phyloP scores from a whole-genome alignment of 805 yeast genomes.

The Isabelozyma gotoi region DNA sequence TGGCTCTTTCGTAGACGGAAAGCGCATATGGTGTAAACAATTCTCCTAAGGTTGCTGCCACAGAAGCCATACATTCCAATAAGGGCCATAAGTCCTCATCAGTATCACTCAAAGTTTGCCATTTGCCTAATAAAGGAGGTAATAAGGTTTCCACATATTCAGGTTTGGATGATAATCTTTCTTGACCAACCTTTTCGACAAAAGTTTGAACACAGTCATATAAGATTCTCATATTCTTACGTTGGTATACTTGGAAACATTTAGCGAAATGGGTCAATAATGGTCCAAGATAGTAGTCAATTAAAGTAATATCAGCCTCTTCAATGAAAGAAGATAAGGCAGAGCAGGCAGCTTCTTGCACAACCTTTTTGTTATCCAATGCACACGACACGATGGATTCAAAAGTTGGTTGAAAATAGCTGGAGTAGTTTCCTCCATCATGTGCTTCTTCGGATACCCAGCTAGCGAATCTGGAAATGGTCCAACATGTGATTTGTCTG shows the following conservation, averaged over 20 bases:
- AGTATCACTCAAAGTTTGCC: constrained; percentile 73
- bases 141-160: constrained; percentile 60
- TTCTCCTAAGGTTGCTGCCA: constrained; percentile 85
- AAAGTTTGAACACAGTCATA: constrained; percentile 92
- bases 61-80: constrained; percentile 87
- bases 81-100: constrained; percentile 90
- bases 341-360: constrained; percentile 93
- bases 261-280: constrained; percentile 66
- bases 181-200: constrained; percentile 70
- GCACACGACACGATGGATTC: constrained; percentile 74
- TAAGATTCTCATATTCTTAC: constrained; percentile 74
- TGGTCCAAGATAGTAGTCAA: constrained; percentile 63
- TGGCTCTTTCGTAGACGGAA: constrained; percentile 78
- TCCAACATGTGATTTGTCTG: constrained; percentile 94
- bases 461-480: constrained; percentile 76
- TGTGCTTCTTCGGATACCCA: constrained; percentile 79
- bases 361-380: constrained; percentile 82
- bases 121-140: constrained; percentile 80
- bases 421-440: constrained; percentile 59
- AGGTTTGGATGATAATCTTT: constrained; percentile 52
- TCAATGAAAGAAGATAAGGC: constrained; percentile 85
- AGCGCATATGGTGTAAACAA: constrained; percentile 85
- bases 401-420: constrained; percentile 73
- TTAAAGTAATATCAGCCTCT: constrained; percentile 59
- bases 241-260: constrained; percentile 78